phyloP scores from a whole-genome alignment of 179 eudicot genomes.

The Nepenthes alata region DNA sequence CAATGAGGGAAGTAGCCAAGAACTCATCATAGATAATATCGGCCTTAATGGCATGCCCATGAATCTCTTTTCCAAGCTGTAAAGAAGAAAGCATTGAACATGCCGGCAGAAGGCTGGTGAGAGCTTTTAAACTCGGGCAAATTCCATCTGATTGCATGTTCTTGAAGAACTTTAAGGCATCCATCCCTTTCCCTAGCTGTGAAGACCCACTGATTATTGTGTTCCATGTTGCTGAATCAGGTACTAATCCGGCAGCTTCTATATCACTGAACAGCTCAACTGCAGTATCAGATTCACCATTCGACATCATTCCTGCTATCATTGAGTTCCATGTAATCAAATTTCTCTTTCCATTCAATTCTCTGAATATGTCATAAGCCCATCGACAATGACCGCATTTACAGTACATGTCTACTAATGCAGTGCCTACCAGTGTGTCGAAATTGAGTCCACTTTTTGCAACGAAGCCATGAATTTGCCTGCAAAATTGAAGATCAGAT shows the following conservation, averaged over 20 bases:
- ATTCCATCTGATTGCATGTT: slow-evolving; percentile 43
- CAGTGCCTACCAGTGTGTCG: slow-evolving; percentile 62
- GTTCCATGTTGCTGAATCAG: slow-evolving; percentile 88
- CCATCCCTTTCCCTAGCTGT: slow-evolving; percentile 36
- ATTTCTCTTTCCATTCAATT: slow-evolving; percentile 38
- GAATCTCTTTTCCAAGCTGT: slow-evolving; percentile 55
- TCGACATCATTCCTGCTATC: slow-evolving; percentile 57
- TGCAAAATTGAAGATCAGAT: slow-evolving; percentile 37
- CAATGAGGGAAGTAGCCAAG: slow-evolving; percentile 52
- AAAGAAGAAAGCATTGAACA: slow-evolving; percentile 42
- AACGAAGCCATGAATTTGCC: slow-evolving; percentile 56
- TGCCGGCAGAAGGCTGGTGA: slow-evolving; percentile 62
- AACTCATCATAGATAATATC: slow-evolving; percentile 36
- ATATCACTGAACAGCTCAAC: slow-evolving; percentile 40
- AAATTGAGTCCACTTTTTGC: slow-evolving; percentile 28
- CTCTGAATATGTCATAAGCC: slow-evolving; percentile 45
- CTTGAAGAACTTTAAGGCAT: slow-evolving; percentile 49
- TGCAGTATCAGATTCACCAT: slow-evolving; percentile 49
- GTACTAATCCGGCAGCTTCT: slow-evolving; percentile 38
- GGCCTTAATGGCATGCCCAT: slow-evolving; percentile 37
- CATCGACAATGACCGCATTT: slow-evolving; percentile 51
- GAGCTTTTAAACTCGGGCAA: slow-evolving; percentile 38
- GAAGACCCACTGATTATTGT: slow-evolving; percentile 66
- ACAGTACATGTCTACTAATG: slow-evolving; percentile 63
- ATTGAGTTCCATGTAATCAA: slow-evolving; percentile 74